Evolutionary conservation across 2,329 filamentous ascomycete species (phyloP).

Genomic region (Trichophyton verrucosum): DNA sequence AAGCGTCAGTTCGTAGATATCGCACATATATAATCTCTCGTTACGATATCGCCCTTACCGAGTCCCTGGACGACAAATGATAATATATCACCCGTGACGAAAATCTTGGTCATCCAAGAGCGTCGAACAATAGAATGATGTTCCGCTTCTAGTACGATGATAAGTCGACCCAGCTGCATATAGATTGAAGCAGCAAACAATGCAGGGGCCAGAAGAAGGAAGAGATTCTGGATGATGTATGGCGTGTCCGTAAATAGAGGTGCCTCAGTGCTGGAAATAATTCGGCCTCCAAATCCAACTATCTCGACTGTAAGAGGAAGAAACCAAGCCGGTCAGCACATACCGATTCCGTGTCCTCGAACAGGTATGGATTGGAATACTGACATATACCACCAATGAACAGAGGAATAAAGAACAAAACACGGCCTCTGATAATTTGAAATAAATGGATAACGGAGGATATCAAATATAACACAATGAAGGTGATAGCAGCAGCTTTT

Average conservation of each 20-base stretch:
- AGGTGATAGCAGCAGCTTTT: constrained; percentile 32
- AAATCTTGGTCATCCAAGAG: constrained; percentile 21
- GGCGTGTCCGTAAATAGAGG: constrained; percentile 15
- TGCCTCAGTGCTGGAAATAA: constrained; percentile 26
- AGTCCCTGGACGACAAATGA: constrained; percentile 21
- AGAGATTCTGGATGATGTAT: constrained; percentile 21
- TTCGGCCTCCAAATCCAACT: constrained; percentile 40
- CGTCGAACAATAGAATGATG: constrained; percentile 15
- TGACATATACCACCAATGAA: constrained; percentile 22
- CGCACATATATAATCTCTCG: too few relatives aligned
- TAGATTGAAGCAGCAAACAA: constrained; percentile 23
- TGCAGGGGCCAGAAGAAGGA: constrained; percentile 22
- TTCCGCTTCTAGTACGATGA: constrained; percentile 16
- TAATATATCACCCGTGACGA: constrained; percentile 21
- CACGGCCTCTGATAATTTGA: constrained; percentile 25
- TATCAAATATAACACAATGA: constrained; percentile 33
- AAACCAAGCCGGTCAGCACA: neutral
- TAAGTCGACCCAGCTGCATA: constrained; percentile 21
- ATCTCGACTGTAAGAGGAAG: constrained; percentile 31
- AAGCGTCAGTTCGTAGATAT: neutral
- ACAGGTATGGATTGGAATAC: constrained; percentile 1
- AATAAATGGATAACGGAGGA: constrained; percentile 30
- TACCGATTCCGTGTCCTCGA: neutral
- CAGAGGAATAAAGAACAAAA: constrained; percentile 21
- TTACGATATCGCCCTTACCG: constrained; percentile 12